Percentiles rank a stretch among this genome's conserved stretches.
Evolutionary conservation across 129 eudicot species (phyloP).

Genomic region (Artemisia tridentata): DNA sequence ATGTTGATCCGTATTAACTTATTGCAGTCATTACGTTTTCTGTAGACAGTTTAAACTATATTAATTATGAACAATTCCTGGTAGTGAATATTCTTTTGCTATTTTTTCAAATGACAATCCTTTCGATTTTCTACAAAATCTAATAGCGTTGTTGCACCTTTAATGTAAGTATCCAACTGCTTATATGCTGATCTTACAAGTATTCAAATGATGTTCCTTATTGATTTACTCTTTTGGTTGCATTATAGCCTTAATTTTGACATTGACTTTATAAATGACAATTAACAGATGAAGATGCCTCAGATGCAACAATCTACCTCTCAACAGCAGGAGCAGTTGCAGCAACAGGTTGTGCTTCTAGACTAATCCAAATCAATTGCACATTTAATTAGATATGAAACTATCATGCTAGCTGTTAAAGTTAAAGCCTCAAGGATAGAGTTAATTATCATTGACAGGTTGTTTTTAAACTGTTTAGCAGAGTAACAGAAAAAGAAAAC

Average conservation of each 20-base stretch:
- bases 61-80: background rate
- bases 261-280: background rate
- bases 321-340: constrained; percentile 78
- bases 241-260: background rate
- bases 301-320: constrained; percentile 76
- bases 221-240: constrained; percentile 9
- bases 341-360: constrained; percentile 54
- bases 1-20: background rate
- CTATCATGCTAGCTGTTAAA: background rate
- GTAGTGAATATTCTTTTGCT: background rate
- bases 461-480: constrained; percentile 22
- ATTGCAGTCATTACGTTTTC: background rate
- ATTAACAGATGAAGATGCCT: constrained; percentile 60
- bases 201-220: background rate
- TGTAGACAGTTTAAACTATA: background rate
- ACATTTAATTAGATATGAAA: background rate
- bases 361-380: constrained; percentile 7
- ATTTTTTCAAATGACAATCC: background rate
- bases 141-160: background rate
- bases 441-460: background rate
- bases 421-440: background rate
- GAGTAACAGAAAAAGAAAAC: constrained; percentile 83
- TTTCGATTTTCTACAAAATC: background rate
- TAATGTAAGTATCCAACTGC: background rate
- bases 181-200: background rate